Evolutionary conservation across 208 protist species (phyloP).

Genomic region (Herpetomonas samuelpessoai): DNA sequence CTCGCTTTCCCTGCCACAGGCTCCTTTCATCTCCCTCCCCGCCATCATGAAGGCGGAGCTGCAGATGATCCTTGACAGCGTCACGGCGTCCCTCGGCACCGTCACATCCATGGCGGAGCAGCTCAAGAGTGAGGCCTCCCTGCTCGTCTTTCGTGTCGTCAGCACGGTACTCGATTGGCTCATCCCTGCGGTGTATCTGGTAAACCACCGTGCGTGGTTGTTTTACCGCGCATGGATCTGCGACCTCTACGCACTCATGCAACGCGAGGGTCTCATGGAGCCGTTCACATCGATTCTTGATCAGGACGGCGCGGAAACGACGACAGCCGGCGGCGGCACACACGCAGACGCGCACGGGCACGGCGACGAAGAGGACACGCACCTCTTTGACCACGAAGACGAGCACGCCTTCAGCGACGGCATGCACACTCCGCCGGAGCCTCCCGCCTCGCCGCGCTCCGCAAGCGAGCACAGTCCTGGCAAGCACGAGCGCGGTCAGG

Average conservation of each 20-base stretch:
- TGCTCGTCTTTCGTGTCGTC: conserved; percentile 75
- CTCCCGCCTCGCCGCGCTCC: no score
- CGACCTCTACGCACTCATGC: conserved; percentile 72
- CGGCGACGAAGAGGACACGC: conserved; percentile 3
- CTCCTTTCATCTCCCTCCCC: conserved; percentile 7
- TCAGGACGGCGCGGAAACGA: conserved; percentile 15
- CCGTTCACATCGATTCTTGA: conserved; percentile 49
- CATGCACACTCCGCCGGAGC: no score
- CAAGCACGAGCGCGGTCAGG: no score
- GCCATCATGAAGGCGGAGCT: conserved; percentile 25
- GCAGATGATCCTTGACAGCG: conserved; percentile 5
- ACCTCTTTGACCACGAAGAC: no score
- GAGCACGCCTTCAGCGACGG: no score
- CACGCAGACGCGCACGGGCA: not conserved
- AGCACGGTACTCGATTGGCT: conserved; percentile 72
- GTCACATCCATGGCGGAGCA: conserved; percentile 40
- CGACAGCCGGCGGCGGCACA: not conserved
- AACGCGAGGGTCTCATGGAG: conserved; percentile 54
- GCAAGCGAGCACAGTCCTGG: no score
- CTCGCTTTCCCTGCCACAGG: not conserved
- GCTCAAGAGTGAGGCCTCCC: conserved; percentile 62
- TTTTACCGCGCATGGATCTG: conserved; percentile 87
- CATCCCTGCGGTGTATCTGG: conserved; percentile 67
- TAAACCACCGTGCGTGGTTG: conserved; percentile 43
- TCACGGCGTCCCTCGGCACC: conserved; percentile 18